Percentiles rank a stretch among this genome's conserved stretches.
Conservation (phyloP, 2,329 filamentous ascomycete species). For the Zalaria obscura region DNA sequence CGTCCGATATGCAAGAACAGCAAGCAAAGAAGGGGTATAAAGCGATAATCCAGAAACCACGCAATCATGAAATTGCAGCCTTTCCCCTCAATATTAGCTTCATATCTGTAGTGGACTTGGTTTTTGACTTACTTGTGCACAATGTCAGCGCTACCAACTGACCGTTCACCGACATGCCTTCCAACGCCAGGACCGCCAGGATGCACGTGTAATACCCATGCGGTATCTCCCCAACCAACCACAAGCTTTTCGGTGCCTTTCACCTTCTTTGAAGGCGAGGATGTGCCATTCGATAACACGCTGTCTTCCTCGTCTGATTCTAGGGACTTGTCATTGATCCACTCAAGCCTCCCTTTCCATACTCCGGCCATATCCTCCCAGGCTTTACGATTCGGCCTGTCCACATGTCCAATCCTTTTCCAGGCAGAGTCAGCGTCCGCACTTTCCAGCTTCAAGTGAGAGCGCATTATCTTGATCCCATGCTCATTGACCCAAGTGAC, state of each 20-base stretch:
- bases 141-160: constrained; percentile 72
- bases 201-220: constrained; percentile 90
- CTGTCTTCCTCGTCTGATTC: constrained; percentile 51
- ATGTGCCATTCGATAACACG: constrained; percentile 17
- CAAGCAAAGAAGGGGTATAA: constrained; percentile 81
- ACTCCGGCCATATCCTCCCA: constrained; percentile 97
- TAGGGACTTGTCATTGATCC: constrained; percentile 77
- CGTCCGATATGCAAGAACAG: constrained; percentile 82
- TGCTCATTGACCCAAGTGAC: constrained; percentile 94
- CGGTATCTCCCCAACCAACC: constrained; percentile 89
- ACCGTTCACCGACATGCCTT: constrained; percentile 54
- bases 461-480: constrained; percentile 95
- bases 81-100: constrained; percentile 18
- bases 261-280: constrained; percentile 13
- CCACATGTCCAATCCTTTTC: constrained; percentile 88
- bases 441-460: constrained; percentile 65
- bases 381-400: constrained; percentile 68
- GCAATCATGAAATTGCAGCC: constrained; percentile 80
- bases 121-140: constrained; percentile 50
- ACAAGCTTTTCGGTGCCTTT: constrained; percentile 56
- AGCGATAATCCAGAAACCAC: constrained; percentile 94
- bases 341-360: constrained; percentile 85
- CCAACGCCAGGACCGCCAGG: constrained; percentile 54
- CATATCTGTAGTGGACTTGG: too few species aligned
- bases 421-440: constrained; percentile 71